These are phyloP conservation scores for Eucalyptus brandiana DNA, from an alignment of 345 rosid species.

Conservation along the genomic window DNA sequence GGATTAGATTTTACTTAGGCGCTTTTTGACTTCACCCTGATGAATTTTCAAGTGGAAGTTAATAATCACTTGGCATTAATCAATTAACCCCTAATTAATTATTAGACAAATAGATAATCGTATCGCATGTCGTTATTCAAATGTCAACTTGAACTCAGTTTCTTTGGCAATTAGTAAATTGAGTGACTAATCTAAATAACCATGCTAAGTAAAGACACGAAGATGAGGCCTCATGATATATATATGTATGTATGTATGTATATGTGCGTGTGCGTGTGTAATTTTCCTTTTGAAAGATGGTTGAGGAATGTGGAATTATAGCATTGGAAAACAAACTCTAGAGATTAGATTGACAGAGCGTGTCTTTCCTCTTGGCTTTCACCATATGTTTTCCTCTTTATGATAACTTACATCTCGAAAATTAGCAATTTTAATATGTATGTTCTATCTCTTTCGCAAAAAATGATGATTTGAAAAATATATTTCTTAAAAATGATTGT, in stretches of 20 bases:
- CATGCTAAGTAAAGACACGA: neutral
- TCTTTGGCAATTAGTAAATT: neutral
- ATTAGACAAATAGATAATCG: neutral
- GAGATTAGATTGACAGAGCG: too few relatives aligned
- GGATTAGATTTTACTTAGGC: neutral
- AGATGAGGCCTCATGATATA: neutral
- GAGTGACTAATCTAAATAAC: neutral
- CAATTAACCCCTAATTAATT: neutral
- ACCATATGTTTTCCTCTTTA: too few relatives aligned
- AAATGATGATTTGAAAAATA: too few relatives aligned
- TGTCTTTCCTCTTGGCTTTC: too few relatives aligned
- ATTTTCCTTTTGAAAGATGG: too few relatives aligned
- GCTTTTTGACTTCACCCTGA: neutral
- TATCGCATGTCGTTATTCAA: neutral
- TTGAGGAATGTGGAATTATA: too few relatives aligned
- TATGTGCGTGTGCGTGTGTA: too few relatives aligned
- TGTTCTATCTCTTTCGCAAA: fast-evolving
- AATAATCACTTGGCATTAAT: neutral
- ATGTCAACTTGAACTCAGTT: neutral
- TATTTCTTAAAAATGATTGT: too few relatives aligned
- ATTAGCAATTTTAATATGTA: too few relatives aligned
- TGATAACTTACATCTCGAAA: too few relatives aligned
- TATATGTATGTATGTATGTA: too few relatives aligned
- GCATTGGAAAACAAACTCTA: too few relatives aligned
- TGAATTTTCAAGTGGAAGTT: neutral